Conservation (phyloP, 1,284 basidiomycete genomes). For the Leccinum variabile region DNA sequence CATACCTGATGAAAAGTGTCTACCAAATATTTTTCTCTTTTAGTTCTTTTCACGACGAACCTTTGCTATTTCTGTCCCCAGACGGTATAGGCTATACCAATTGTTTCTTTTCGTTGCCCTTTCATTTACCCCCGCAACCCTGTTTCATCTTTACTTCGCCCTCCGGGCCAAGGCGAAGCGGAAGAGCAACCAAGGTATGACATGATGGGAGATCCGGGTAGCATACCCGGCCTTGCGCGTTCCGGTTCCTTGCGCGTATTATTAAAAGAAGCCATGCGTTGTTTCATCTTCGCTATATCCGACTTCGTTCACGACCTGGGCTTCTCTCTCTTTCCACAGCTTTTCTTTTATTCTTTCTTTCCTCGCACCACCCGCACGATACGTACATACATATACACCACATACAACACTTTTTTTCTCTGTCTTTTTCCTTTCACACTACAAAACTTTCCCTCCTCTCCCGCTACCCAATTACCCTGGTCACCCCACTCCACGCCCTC, state of each 20-base stretch:
- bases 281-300: not conserved
- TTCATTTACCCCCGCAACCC: not conserved
- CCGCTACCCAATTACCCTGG: not conserved
- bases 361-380: not conserved
- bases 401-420: not conserved
- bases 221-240: slow-evolving; percentile 10
- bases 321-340: not conserved
- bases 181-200: slow-evolving; percentile 14
- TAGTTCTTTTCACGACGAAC: not conserved
- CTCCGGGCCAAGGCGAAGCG: slow-evolving; percentile 10
- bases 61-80: slow-evolving; percentile 13
- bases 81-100: slow-evolving; percentile 27
- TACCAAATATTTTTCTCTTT: slow-evolving; percentile 13
- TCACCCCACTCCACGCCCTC: not conserved
- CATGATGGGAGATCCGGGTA: slow-evolving; percentile 16
- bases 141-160: not conserved
- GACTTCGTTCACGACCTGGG: not conserved
- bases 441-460: not conserved
- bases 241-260: not conserved
- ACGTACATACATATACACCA: slow-evolving; percentile 2
- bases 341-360: not conserved
- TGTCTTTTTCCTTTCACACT: not conserved
- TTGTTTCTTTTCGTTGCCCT: slow-evolving; percentile 10
- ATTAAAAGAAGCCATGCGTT: not conserved
- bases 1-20: slow-evolving; percentile 32